Conservation (phyloP, 805 yeast species). For the Tetrapisispora namnaoensis region DNA sequence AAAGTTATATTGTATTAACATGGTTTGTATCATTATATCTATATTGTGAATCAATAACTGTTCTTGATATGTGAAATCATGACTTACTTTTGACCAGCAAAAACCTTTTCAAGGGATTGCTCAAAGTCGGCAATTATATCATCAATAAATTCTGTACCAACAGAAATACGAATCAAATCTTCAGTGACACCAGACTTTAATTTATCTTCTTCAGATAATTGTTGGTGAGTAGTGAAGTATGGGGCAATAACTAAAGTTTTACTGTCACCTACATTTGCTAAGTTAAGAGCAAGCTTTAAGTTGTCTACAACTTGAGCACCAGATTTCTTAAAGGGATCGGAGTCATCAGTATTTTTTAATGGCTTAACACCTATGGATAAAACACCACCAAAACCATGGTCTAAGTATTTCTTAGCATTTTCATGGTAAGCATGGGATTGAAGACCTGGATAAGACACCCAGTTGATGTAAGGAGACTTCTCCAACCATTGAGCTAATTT, state of each 20-base stretch:
- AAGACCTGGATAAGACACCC: conserved; percentile 92
- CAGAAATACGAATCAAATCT: conserved; percentile 79
- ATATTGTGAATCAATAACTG: not conserved
- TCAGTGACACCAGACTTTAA: conserved; percentile 75
- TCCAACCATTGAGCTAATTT: conserved; percentile 72
- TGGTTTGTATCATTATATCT: not conserved
- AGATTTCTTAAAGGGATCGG: conserved; percentile 58
- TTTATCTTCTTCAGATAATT: conserved; percentile 74
- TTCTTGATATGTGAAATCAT: not conserved
- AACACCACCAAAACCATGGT: conserved; percentile 76
- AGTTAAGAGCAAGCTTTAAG: conserved; percentile 77
- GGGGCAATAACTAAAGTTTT: conserved; percentile 95
- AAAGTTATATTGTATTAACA: not conserved
- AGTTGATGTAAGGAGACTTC: conserved; percentile 58
- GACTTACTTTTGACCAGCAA: conserved; percentile 19
- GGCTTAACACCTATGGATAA: conserved; percentile 83
- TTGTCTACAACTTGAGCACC: conserved; percentile 79
- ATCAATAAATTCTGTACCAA: conserved; percentile 86
- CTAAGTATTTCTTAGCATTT: conserved; percentile 72
- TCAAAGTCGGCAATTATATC: conserved; percentile 86
- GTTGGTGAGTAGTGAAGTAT: conserved; percentile 92
- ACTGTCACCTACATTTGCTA: conserved; percentile 95
- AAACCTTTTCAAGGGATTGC: conserved; percentile 66
- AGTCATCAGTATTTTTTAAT: conserved; percentile 36
- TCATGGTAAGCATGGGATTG: conserved; percentile 69